These are phyloP conservation scores for Botrytis fragariae DNA, from an alignment of 2,329 filamentous ascomycete species.

Conservation along the genomic window DNA sequence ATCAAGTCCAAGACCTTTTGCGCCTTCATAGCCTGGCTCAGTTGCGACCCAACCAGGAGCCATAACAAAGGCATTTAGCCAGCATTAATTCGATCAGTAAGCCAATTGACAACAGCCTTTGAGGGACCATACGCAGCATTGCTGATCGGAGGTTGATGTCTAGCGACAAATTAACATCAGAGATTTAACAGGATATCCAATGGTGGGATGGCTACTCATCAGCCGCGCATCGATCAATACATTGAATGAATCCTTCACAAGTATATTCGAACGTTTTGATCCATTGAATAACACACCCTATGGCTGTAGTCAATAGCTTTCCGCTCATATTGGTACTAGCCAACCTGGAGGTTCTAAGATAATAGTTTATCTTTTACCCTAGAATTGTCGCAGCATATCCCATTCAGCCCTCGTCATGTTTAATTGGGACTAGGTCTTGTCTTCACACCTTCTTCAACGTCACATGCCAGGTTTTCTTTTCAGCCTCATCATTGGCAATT, in stretches of 20 bases:
- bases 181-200: no score
- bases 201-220: background rate
- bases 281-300: background rate
- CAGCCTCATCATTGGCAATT: background rate
- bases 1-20: background rate
- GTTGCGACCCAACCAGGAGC: background rate
- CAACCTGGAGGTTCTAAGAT: background rate
- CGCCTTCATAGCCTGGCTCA: background rate
- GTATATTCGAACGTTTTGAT: background rate
- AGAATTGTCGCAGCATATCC: no score
- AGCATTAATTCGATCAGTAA: slow-evolving; percentile 33
- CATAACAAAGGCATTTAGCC: slow-evolving; percentile 29
- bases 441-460: background rate
- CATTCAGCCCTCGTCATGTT: background rate
- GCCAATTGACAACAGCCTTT: slow-evolving; percentile 39
- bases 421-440: background rate
- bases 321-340: background rate
- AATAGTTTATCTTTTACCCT: background rate
- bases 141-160: slow-evolving; percentile 24
- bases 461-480: background rate
- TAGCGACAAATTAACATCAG: background rate
- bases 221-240: background rate
- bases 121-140: slow-evolving; percentile 37
- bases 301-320: background rate
- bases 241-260: background rate